Evolutionary conservation across 768 basidiomycete genomes (phyloP).

Genomic region (Asterophora lycoperdoides): DNA sequence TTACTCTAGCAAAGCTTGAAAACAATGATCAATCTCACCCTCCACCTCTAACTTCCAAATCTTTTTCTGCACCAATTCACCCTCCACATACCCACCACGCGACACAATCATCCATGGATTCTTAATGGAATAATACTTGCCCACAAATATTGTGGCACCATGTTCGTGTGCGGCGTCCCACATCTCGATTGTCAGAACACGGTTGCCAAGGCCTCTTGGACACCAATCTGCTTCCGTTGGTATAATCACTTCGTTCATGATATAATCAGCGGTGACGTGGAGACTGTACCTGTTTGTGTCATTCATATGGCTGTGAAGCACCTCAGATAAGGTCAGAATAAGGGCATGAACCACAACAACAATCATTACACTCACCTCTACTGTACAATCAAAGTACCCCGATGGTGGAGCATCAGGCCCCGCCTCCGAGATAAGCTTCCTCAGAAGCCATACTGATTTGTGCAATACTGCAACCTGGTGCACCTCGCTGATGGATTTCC

Average conservation of each 20-base stretch:
- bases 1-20: slow-evolving; percentile 52
- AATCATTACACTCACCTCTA: slow-evolving; percentile 41
- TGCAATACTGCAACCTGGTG: slow-evolving; percentile 18
- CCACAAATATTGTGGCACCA: slow-evolving; percentile 40
- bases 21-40: slow-evolving; percentile 28
- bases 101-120: slow-evolving; percentile 46
- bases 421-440: slow-evolving; percentile 46
- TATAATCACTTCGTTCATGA: slow-evolving; percentile 32
- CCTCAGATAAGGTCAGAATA: slow-evolving; percentile 29
- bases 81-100: slow-evolving; percentile 42
- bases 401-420: slow-evolving; percentile 38
- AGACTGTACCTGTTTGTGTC: slow-evolving; percentile 38
- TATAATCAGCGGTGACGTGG: slow-evolving; percentile 70
- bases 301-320: slow-evolving; percentile 41
- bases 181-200: slow-evolving; percentile 51
- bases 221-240: slow-evolving; percentile 43
- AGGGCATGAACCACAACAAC: neutral
- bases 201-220: slow-evolving; percentile 37
- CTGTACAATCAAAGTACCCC: slow-evolving; percentile 60
- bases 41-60: slow-evolving; percentile 39
- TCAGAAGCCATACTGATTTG: neutral
- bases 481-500: slow-evolving; percentile 10
- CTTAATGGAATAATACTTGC: slow-evolving; percentile 49
- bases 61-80: slow-evolving; percentile 47
- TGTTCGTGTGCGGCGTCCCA: slow-evolving; percentile 48